phyloP scores from a whole-genome alignment of 768 basidiomycete species.

The Neoboletus magnificus region DNA sequence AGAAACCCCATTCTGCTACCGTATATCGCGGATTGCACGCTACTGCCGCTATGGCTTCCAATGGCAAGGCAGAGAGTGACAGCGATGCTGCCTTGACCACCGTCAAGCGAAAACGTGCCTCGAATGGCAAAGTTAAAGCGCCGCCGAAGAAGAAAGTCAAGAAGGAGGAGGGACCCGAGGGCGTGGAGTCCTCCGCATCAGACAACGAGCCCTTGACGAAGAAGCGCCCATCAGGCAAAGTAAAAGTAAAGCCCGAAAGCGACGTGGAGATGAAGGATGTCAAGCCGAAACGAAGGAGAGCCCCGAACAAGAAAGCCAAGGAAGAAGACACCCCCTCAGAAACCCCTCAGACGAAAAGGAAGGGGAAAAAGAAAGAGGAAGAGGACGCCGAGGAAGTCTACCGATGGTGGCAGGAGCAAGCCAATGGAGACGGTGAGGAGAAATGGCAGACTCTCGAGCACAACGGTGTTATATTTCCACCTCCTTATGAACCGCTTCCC shows the following conservation, averaged over 20 bases:
- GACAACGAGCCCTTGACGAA: slow-evolving; percentile 35
- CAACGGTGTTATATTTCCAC: slow-evolving; percentile 92
- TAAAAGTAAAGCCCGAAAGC: slow-evolving; percentile 45
- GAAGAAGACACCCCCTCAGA: slow-evolving; percentile 44
- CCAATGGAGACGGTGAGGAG: slow-evolving; percentile 67
- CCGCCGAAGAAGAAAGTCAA: slow-evolving; percentile 67
- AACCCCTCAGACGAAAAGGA: slow-evolving; percentile 48
- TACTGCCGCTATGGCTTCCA: slow-evolving; percentile 33
- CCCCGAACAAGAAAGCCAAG: slow-evolving; percentile 51
- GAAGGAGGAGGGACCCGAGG: slow-evolving; percentile 41
- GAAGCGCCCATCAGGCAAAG: slow-evolving; percentile 32
- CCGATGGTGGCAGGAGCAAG: slow-evolving; percentile 84
- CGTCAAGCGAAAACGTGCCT: slow-evolving; percentile 42
- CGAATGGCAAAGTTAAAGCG: slow-evolving; percentile 47
- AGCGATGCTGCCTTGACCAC: slow-evolving; percentile 43
- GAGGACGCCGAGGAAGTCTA: slow-evolving; percentile 65
- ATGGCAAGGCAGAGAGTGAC: slow-evolving; percentile 39
- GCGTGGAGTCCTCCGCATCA: slow-evolving; percentile 24
- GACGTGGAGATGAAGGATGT: slow-evolving; percentile 45
- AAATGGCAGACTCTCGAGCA: slow-evolving; percentile 98
- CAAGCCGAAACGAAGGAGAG: slow-evolving; percentile 43
- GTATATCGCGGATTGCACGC: slow-evolving; percentile 41
- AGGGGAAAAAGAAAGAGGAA: slow-evolving; percentile 57
- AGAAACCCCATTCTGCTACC: slow-evolving; percentile 40
- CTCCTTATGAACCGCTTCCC: slow-evolving; percentile 86